Percentiles rank a stretch among this genome's conserved stretches.
Evolutionary conservation across 495 filamentous ascomycete genomes (phyloP).

Genomic region (Penicillium salamii): DNA sequence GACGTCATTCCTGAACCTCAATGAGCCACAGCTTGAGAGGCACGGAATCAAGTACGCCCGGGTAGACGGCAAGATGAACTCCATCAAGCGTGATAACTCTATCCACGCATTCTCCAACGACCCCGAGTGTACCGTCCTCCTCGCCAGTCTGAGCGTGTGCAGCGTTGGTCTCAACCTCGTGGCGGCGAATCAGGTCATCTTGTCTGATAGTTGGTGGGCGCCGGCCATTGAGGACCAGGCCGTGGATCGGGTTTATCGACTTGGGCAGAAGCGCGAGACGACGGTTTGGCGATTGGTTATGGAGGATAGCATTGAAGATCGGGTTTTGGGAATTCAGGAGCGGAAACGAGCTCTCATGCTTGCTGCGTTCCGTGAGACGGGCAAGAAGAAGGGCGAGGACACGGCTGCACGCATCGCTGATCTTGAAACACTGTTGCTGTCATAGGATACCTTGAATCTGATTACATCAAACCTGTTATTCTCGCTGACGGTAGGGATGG

Average conservation of each 20-base stretch:
- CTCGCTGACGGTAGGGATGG: no score
- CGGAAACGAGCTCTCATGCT: constrained; percentile 78
- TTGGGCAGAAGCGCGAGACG: constrained; percentile 76
- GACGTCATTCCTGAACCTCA: constrained; percentile 83
- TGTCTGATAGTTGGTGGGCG: constrained; percentile 90
- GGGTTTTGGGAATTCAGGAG: constrained; percentile 75
- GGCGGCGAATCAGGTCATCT: constrained; percentile 81
- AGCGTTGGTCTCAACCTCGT: constrained; percentile 88
- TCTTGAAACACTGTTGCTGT: constrained; percentile 52
- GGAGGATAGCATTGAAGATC: constrained; percentile 82
- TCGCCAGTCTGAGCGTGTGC: constrained; percentile 79
- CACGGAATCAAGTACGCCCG: constrained; percentile 64
- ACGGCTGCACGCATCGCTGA: constrained; percentile 54
- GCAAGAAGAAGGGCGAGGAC: constrained; percentile 46
- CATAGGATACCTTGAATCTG: no score
- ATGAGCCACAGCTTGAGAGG: constrained; percentile 65
- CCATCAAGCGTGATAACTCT: constrained; percentile 63
- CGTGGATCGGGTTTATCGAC: constrained; percentile 82
- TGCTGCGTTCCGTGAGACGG: constrained; percentile 69
- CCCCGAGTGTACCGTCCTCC: constrained; percentile 69
- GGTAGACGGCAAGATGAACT: constrained; percentile 80
- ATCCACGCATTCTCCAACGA: constrained; percentile 65
- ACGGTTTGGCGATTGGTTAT: constrained; percentile 82
- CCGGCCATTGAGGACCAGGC: constrained; percentile 94
- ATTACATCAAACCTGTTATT: no score